Base-by-base conservation (phyloP, 2,329 filamentous ascomycete species). In the Thelonectria rubi region DNA sequence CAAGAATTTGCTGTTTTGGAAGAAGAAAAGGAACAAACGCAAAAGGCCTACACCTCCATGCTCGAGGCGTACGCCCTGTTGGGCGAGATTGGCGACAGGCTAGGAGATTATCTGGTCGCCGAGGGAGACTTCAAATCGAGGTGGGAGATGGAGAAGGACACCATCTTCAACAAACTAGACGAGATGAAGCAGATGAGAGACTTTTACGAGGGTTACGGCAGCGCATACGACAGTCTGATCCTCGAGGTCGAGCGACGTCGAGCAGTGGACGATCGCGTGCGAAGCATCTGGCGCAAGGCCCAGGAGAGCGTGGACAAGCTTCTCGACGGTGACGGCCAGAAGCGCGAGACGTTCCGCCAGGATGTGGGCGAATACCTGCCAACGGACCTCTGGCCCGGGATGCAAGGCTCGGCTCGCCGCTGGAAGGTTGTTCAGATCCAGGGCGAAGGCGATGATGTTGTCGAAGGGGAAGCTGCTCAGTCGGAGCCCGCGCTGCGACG, bases 321-420 rank as follows among this genome's bases (percentile, higher is more conserved):
- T 10, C 87, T 91, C 63, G 86, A 91, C 12, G 82, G 87, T 12
- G 95, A 99, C 75, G 81, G 86, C 58, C 82, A 82, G 42, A 88
- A 93, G 64, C 84, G 95, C 39, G 91, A 96, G 65, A 81, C 85
- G 0, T 98, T 99, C 75, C 86, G 91, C 34, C 83, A 89, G 26
- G 91, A 97, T 45, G 89, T 95, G 12, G 94, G 93, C 8, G 92
- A 96, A 65, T 97, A 88, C 73, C 78, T 99, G 11, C 95, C 95
- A 0, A 89, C 90, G 0, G 93, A 97, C 74, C 86, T 97, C 20
- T 97, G 93, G 93, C 89, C 88, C 0, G 91, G 90, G 1, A 85
- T 95, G 75, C 86, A 85, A 65, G 83, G 80, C n/a, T 84, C 81
- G 24, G 85, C 85, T 67, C 81, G 77, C 61, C 81, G 77, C 56